Evolutionary conservation across 2,329 filamentous ascomycete genomes (phyloP).

Genomic region (Monosporascus sp.): DNA sequence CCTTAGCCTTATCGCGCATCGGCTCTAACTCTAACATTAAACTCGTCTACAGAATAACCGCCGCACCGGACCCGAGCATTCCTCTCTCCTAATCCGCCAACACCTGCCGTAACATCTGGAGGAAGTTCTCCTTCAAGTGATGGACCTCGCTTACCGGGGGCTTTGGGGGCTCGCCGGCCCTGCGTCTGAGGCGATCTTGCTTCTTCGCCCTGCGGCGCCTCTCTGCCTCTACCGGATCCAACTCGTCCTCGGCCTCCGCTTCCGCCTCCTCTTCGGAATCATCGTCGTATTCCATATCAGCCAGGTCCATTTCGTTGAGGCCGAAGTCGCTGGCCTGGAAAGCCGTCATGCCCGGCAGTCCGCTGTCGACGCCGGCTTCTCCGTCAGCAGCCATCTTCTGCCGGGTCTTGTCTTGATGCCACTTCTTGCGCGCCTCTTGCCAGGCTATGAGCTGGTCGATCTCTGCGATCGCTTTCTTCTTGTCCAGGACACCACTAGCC

Average conservation of each 20-base stretch:
- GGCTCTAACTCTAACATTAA: too few species aligned
- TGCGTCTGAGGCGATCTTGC: conserved; percentile 73
- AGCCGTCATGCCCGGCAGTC: conserved; percentile 44
- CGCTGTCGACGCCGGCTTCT: conserved; percentile 40
- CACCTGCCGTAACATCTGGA: conserved; percentile 75
- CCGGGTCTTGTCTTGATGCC: conserved; percentile 95
- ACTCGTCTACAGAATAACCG: background rate
- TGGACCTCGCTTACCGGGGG: conserved; percentile 72
- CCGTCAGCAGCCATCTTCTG: conserved; percentile 97
- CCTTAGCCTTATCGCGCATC: too few species aligned
- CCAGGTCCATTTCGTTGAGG: conserved; percentile 76
- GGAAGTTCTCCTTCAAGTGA: conserved; percentile 73
- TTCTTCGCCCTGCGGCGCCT: conserved; percentile 68
- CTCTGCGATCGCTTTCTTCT: conserved; percentile 66
- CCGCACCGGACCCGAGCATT: conserved; percentile 2
- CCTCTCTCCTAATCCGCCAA: conserved; percentile 57
- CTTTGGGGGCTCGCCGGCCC: conserved; percentile 79
- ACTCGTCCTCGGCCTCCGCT: conserved; percentile 68
- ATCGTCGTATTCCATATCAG: conserved; percentile 79
- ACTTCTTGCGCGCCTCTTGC: conserved; percentile 94
- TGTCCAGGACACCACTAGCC: conserved; percentile 62
- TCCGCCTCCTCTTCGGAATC: conserved; percentile 60
- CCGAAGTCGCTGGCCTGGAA: conserved; percentile 88
- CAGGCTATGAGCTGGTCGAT: conserved; percentile 83
- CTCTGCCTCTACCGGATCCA: conserved; percentile 86